A percentile compares a stretch with the other conserved stretches of the same genome.
Evolutionary conservation across 164 flowering plant species (phyloP).

Genomic region (Piper betle): DNA sequence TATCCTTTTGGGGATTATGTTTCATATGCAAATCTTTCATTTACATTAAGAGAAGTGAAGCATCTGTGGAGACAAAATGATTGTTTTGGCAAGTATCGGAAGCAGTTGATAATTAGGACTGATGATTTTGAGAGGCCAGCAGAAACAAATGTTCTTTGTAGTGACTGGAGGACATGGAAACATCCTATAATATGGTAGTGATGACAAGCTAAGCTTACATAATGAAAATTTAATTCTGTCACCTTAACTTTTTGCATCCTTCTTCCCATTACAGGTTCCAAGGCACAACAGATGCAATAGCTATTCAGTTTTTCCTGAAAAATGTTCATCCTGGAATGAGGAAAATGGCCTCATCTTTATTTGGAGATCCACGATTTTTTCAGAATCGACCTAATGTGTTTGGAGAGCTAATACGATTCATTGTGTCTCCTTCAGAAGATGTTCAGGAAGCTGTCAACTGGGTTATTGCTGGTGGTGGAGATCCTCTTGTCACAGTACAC

Average conservation of each 20-base stretch:
- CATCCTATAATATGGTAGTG: conserved; percentile 86
- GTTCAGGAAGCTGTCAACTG: conserved; percentile 70
- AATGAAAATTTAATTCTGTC: too few species aligned
- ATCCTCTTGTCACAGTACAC: conserved; percentile 77
- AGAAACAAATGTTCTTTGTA: conserved; percentile 70
- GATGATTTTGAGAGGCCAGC: conserved; percentile 88
- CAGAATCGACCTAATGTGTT: conserved; percentile 58
- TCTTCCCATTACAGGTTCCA: conserved; percentile 56
- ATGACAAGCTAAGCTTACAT: too few species aligned
- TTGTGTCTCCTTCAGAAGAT: conserved; percentile 67
- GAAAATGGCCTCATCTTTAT: conserved; percentile 47
- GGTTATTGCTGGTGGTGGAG: conserved; percentile 49
- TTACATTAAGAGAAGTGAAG: conserved; percentile 82
- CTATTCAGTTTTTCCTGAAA: conserved; percentile 88
- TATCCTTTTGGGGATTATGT: conserved; percentile 88
- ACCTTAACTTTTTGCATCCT: not conserved
- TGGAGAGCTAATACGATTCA: conserved; percentile 81
- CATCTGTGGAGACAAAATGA: conserved; percentile 82
- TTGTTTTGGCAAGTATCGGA: conserved; percentile 45
- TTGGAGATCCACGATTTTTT: conserved; percentile 47
- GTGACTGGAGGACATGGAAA: conserved; percentile 80
- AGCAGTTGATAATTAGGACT: conserved; percentile 52
- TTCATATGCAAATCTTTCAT: conserved; percentile 53
- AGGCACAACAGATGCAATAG: conserved; percentile 84
- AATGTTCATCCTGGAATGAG: conserved; percentile 71